phyloP scores from a whole-genome alignment of 169 alveolate species.

The Cryptosporidium ubiquitum region DNA sequence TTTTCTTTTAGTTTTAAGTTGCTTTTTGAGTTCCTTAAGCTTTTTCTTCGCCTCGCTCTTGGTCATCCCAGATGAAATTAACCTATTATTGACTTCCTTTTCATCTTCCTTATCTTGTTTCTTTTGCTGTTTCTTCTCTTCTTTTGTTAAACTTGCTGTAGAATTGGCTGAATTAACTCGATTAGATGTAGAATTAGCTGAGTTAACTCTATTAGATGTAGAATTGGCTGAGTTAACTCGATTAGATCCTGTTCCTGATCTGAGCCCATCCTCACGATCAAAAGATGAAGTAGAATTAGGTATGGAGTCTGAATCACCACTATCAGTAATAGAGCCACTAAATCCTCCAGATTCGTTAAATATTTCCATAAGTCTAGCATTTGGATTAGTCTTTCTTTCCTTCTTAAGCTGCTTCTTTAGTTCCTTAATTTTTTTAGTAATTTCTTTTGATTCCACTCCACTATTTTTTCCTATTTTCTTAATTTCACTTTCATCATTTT shows the following conservation, averaged over 20 bases:
- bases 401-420: not conserved
- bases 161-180: not conserved
- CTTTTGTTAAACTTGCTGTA: not conserved
- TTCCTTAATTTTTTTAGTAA: not conserved
- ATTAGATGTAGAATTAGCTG: not conserved
- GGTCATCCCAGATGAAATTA: not conserved
- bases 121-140: slow-evolving; percentile 45
- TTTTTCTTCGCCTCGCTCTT: slow-evolving; percentile 7
- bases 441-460: not conserved
- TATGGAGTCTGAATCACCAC: not conserved
- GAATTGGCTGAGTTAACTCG: not conserved
- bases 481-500: slow-evolving; percentile 25
- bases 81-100: not conserved
- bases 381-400: slow-evolving; percentile 2
- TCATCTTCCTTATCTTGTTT: slow-evolving; percentile 34
- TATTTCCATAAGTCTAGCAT: not conserved
- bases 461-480: slow-evolving; percentile 10
- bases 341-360: slow-evolving; percentile 36
- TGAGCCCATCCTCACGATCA: too few species aligned
- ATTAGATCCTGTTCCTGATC: too few species aligned
- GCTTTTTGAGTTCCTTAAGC: slow-evolving; percentile 6
- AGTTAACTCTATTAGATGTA: not conserved
- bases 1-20: slow-evolving; percentile 11
- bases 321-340: not conserved
- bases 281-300: too few species aligned